Conservation (phyloP, 306 rosid species). For the Fragaria vesca region DNA sequence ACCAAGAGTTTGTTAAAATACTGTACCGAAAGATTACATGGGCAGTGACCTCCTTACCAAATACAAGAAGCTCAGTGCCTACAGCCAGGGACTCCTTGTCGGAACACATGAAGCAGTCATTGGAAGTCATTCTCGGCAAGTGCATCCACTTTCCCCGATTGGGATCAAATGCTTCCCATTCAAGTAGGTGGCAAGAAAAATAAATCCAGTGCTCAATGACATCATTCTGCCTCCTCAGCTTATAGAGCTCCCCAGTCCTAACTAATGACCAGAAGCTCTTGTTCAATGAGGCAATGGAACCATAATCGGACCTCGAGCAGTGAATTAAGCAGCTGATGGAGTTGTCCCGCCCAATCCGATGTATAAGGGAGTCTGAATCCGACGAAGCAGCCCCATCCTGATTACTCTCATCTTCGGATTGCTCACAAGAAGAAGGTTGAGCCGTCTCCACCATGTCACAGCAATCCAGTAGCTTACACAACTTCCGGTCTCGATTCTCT, state of each 20-base stretch:
- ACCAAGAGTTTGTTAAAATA: conserved; percentile 84
- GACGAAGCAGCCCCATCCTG: conserved; percentile 47
- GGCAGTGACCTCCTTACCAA: conserved; percentile 68
- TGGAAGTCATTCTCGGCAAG: conserved; percentile 81
- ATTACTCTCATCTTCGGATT: conserved; percentile 28
- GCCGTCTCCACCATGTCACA: conserved; percentile 33
- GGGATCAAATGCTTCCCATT: conserved; percentile 96
- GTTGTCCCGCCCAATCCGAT: conserved; percentile 68
- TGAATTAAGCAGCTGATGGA: conserved; percentile 69
- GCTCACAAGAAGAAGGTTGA: conserved; percentile 32
- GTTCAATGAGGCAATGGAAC: conserved; percentile 64
- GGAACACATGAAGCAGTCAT: conserved; percentile 82
- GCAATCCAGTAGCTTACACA: conserved; percentile 41
- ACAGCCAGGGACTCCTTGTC: conserved; percentile 97
- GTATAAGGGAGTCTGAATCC: conserved; percentile 55
- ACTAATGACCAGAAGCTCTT: conserved; percentile 61
- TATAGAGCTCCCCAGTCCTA: conserved; percentile 73
- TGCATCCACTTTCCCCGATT: conserved; percentile 70
- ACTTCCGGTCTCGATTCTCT: conserved; percentile 43
- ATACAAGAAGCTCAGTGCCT: conserved; percentile 93
- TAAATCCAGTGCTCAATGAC: conserved; percentile 90
- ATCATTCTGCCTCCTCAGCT: conserved; percentile 62
- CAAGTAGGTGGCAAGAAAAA: conserved; percentile 71
- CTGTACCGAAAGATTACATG: conserved; percentile 79
- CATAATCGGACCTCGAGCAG: conserved; percentile 84